phyloP scores from a whole-genome alignment of 306 rosid species.

The Rosa lucieae region DNA sequence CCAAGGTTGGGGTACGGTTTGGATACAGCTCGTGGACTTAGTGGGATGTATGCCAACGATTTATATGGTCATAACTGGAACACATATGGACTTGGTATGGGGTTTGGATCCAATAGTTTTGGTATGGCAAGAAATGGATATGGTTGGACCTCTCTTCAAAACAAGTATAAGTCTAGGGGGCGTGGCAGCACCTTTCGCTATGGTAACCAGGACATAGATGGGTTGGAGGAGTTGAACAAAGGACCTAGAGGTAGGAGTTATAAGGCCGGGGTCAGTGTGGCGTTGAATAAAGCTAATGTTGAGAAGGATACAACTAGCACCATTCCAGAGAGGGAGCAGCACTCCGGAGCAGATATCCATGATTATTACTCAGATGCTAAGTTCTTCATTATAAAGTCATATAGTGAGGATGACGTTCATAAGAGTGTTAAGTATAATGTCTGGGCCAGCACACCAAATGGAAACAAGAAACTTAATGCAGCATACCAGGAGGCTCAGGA shows the following conservation, averaged over 20 bases:
- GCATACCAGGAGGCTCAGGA: conserved; percentile 91
- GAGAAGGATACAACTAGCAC: conserved; percentile 48
- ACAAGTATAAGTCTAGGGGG: conserved; percentile 75
- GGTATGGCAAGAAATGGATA: conserved; percentile 67
- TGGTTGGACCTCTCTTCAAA: conserved; percentile 73
- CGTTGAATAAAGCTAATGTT: conserved; percentile 30
- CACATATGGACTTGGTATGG: conserved; percentile 68
- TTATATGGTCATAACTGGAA: conserved; percentile 71
- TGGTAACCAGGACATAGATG: conserved; percentile 83
- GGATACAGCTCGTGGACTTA: conserved; percentile 57
- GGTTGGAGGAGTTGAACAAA: conserved; percentile 82
- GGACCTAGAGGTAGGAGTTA: conserved; percentile 89
- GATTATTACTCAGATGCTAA: conserved; percentile 71
- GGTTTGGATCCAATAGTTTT: conserved; percentile 73
- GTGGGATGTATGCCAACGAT: conserved; percentile 65
- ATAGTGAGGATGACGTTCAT: conserved; percentile 96
- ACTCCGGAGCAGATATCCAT: conserved; percentile 56
- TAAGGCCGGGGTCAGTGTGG: conserved; percentile 62
- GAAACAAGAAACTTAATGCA: conserved; percentile 90
- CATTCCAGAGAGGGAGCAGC: conserved; percentile 60
- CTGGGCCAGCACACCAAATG: conserved; percentile 98
- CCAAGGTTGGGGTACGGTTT: conserved; percentile 76
- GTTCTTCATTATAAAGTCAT: conserved; percentile 82
- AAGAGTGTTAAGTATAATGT: conserved; percentile 94
- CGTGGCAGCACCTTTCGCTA: conserved; percentile 60